Conservation (phyloP, 768 basidiomycete genomes). For the Candolleomyces eurysporus region DNA sequence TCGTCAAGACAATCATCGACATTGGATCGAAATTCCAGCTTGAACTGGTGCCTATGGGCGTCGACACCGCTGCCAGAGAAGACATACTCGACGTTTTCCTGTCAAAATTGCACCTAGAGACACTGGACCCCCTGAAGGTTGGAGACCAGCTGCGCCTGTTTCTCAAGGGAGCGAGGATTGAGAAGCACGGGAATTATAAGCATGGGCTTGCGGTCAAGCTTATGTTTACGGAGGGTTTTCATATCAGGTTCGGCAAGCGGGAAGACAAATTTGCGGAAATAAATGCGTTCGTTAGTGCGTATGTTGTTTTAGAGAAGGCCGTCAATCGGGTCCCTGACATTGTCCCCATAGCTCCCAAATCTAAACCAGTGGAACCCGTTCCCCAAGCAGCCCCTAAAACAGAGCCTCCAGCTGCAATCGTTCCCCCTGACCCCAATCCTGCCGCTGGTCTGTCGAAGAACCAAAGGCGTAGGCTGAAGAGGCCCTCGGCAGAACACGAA, state of each 20-base stretch:
- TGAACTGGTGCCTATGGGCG: background rate
- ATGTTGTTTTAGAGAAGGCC: background rate
- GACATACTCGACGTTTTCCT: background rate
- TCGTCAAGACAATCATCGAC: background rate
- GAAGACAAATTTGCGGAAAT: constrained; percentile 15
- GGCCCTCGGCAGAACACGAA: too few relatives aligned
- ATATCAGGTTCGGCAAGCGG: constrained; percentile 21
- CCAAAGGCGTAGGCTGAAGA: too few relatives aligned
- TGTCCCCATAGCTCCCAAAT: background rate
- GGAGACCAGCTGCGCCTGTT: constrained; percentile 44
- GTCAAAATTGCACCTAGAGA: background rate
- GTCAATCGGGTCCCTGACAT: background rate
- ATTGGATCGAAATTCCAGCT: background rate
- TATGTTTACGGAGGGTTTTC: constrained; percentile 36
- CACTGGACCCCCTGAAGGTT: background rate
- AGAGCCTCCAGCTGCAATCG: too few relatives aligned
- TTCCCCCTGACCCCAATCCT: too few relatives aligned
- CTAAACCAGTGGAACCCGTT: background rate
- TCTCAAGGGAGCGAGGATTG: constrained; percentile 41
- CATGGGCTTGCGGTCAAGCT: constrained; percentile 39
- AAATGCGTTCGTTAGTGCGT: constrained; percentile 43
- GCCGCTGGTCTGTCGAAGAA: too few relatives aligned
- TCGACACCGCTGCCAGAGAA: background rate
- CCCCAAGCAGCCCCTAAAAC: background rate
- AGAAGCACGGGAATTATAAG: constrained; percentile 23